phyloP scores from a whole-genome alignment of 176 grass and related monocot species.

The Carex myosuroides region DNA sequence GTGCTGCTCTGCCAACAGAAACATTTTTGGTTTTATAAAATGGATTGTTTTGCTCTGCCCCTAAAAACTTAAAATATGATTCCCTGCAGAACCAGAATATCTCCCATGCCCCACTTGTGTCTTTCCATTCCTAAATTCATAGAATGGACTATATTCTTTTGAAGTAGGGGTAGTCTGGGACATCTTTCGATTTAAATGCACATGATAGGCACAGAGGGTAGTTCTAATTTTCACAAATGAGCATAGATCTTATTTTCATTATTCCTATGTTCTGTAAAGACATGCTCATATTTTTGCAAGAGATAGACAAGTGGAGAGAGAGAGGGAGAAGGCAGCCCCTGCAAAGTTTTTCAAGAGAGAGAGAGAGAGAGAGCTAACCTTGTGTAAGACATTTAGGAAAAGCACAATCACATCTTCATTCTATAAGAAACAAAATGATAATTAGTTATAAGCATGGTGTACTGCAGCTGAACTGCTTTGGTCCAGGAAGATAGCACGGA shows the following conservation, averaged over 20 bases:
- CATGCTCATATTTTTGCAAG: background rate
- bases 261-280: conserved; percentile 11
- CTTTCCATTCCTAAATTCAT: background rate
- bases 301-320: too few relatives aligned
- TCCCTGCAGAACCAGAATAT: background rate
- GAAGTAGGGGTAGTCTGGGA: conserved; percentile 19
- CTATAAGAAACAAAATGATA: conserved; percentile 37
- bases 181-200: too few relatives aligned
- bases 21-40: background rate
- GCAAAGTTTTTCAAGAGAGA: too few relatives aligned
- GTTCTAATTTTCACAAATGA: background rate
- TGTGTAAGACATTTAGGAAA: conserved; percentile 77
- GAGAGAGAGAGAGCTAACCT: conserved; percentile 35
- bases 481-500: background rate
- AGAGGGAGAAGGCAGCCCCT: too few relatives aligned
- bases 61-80: background rate
- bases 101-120: background rate
- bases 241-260: background rate
- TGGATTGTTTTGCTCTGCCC: too few relatives aligned
- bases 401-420: conserved; percentile 97
- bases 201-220: background rate
- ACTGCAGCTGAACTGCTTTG: background rate
- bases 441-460: background rate
- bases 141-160: background rate
- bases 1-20: conserved; percentile 77